Conservation (phyloP, 148 eudicot species). For the Drosera capensis region DNA sequence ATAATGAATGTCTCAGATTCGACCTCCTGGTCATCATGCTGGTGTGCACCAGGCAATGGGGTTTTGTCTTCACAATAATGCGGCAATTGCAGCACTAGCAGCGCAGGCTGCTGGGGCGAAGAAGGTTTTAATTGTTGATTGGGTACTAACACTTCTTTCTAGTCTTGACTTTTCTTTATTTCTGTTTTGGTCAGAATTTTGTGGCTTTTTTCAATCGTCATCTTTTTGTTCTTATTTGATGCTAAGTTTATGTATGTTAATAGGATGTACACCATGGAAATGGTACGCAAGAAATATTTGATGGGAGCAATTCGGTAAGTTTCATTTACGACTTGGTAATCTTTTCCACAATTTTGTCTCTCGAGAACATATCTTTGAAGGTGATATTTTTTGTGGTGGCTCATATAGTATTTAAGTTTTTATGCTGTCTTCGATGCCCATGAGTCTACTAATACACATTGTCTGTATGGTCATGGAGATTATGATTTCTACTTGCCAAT, state of each 20-base stretch:
- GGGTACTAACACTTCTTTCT: constrained; percentile 39
- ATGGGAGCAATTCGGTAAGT: constrained; percentile 68
- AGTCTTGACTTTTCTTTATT: not conserved
- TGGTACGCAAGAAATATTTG: constrained; percentile 96
- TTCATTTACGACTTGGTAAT: not conserved
- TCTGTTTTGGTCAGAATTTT: not conserved
- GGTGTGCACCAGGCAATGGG: constrained; percentile 89
- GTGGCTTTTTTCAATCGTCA: not conserved
- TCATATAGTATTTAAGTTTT: too few species aligned
- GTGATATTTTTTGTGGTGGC: not conserved
- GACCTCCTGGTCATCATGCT: constrained; percentile 99
- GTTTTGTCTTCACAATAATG: constrained; percentile 98
- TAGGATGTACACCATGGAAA: constrained; percentile 99
- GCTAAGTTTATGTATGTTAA: constrained; percentile 8
- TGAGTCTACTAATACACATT: too few species aligned
- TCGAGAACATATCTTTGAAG: not conserved
- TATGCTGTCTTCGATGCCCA: too few species aligned
- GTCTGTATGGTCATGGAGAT: too few species aligned
- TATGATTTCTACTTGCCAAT: too few species aligned
- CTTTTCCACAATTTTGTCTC: not conserved
- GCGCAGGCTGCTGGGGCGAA: constrained; percentile 88
- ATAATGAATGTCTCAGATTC: not conserved
- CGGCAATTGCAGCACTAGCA: constrained; percentile 86
- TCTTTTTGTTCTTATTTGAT: not conserved
- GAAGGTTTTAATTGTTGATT: constrained; percentile 79